Percentiles rank a stretch among this genome's conserved stretches.
Conservation (phyloP, 1,284 basidiomycete species). For the Wallemia ichthyophaga region DNA sequence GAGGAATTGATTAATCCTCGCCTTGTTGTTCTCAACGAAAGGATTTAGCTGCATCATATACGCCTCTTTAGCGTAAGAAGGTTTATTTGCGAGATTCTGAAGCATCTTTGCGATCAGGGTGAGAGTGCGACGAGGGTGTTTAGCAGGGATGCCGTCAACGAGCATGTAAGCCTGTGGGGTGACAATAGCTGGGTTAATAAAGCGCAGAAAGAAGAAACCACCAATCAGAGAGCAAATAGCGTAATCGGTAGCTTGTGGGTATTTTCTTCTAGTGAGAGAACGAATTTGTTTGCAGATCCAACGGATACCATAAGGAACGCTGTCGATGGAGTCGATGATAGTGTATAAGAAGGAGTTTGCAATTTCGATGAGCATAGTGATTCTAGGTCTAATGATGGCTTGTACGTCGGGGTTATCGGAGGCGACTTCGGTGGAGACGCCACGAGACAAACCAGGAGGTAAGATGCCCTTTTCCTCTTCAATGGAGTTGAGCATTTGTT, state of each 20-base stretch:
- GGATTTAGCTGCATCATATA: slow-evolving; percentile 98
- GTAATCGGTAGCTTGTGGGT: slow-evolving; percentile 87
- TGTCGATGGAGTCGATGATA: slow-evolving; percentile 94
- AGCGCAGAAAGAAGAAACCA: slow-evolving; percentile 97
- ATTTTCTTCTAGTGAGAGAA: slow-evolving; percentile 80
- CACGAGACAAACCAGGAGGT: slow-evolving; percentile 62
- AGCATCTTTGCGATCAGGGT: slow-evolving; percentile 98
- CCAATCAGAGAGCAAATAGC: slow-evolving; percentile 95
- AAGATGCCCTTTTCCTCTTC: slow-evolving; percentile 80
- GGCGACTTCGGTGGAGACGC: slow-evolving; percentile 76
- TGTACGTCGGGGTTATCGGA: slow-evolving; percentile 79
- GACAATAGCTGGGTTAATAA: slow-evolving; percentile 99
- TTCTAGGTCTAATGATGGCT: slow-evolving; percentile 76
- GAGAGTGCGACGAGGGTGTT: slow-evolving; percentile 78
- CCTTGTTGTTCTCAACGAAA: slow-evolving; percentile 94
- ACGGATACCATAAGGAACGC: slow-evolving; percentile 88
- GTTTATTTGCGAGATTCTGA: slow-evolving; percentile 96
- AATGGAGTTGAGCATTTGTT: slow-evolving; percentile 94
- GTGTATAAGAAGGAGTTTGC: slow-evolving; percentile 87
- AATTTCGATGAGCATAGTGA: slow-evolving; percentile 97
- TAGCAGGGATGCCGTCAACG: slow-evolving; percentile 84
- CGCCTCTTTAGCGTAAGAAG: slow-evolving; percentile 83
- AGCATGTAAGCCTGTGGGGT: slow-evolving; percentile 99
- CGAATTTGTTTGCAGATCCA: slow-evolving; percentile 99
- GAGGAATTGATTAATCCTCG: slow-evolving; percentile 82